A percentile compares a stretch with the other conserved stretches of the same genome.
Evolutionary conservation across 768 basidiomycete genomes (phyloP).

Genomic region (Favolaschia claudopus): DNA sequence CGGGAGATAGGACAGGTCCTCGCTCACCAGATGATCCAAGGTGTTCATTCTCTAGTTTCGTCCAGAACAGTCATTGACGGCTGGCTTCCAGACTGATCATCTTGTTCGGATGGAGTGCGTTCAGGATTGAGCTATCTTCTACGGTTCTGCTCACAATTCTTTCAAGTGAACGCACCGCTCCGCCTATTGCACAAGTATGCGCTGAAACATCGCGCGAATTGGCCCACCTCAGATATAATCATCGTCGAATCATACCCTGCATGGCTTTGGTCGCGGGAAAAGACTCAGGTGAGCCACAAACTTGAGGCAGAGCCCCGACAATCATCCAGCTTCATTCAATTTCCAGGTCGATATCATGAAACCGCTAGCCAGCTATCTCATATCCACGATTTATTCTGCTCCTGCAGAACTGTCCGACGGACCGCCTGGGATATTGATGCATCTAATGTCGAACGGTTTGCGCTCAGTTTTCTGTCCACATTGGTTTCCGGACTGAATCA

Average conservation of each 20-base stretch:
- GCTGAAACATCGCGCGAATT: neutral
- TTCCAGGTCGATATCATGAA: neutral
- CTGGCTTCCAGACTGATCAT: neutral
- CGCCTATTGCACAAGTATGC: neutral
- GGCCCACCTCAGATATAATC: neutral
- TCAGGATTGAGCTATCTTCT: neutral
- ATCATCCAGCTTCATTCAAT: neutral
- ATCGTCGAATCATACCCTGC: neutral
- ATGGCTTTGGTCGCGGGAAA: neutral
- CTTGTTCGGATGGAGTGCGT: slow-evolving; percentile 1
- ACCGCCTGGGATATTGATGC: neutral
- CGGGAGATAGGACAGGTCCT: neutral
- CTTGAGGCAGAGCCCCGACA: too few relatives aligned
- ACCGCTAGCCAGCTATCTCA: neutral
- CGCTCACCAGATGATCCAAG: neutral
- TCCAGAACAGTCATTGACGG: too few relatives aligned
- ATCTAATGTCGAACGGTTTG: neutral
- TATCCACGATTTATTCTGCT: neutral
- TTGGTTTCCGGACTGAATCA: neutral
- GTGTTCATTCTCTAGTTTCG: neutral
- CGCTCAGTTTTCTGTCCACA: too few relatives aligned
- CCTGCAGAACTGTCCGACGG: neutral
- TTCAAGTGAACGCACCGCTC: slow-evolving; percentile 1
- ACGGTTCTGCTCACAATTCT: neutral
- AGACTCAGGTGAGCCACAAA: neutral